Conservation (phyloP, 2,329 filamentous ascomycete species). For the Cladosporium cucumerinum region DNA sequence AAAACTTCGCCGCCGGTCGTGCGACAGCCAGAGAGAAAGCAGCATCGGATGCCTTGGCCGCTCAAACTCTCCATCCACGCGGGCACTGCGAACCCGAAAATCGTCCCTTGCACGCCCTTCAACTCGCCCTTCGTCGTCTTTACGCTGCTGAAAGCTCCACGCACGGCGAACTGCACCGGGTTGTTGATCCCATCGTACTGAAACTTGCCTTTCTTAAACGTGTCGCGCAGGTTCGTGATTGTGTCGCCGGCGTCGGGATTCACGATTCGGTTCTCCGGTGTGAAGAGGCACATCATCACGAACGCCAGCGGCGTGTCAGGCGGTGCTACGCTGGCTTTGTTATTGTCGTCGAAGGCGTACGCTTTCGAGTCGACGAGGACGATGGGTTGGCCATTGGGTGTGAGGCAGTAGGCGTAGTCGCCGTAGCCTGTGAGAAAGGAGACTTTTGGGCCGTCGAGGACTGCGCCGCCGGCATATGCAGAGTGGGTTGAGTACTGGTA, state of each 20-base stretch:
- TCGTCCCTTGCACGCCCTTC: constrained; percentile 4
- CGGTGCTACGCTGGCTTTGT: background rate
- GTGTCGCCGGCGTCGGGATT: background rate
- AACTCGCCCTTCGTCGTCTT: constrained; percentile 4
- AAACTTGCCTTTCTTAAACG: constrained; percentile 5
- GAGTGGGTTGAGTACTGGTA: constrained; percentile 15
- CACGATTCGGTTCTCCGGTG: constrained; percentile 6
- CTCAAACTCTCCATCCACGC: constrained; percentile 9
- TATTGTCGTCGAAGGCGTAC: background rate
- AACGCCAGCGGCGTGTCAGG: constrained; percentile 1
- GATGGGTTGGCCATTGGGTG: background rate
- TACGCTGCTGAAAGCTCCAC: constrained; percentile 8
- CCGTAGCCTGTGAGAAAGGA: constrained; percentile 8
- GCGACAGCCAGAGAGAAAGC: constrained; percentile 4
- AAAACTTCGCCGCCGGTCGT: constrained; percentile 1
- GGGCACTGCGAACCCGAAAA: constrained; percentile 12
- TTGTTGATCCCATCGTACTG: background rate
- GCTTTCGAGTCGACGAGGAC: background rate
- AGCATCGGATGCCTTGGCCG: constrained; percentile 3
- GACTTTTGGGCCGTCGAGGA: background rate
- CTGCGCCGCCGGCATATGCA: background rate
- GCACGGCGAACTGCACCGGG: constrained; percentile 2
- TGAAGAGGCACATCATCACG: constrained; percentile 10
- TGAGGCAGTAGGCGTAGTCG: constrained; percentile 9
- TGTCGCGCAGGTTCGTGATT: background rate